Conservation (phyloP, 805 yeast genomes). For the Starmerella roubikii region DNA sequence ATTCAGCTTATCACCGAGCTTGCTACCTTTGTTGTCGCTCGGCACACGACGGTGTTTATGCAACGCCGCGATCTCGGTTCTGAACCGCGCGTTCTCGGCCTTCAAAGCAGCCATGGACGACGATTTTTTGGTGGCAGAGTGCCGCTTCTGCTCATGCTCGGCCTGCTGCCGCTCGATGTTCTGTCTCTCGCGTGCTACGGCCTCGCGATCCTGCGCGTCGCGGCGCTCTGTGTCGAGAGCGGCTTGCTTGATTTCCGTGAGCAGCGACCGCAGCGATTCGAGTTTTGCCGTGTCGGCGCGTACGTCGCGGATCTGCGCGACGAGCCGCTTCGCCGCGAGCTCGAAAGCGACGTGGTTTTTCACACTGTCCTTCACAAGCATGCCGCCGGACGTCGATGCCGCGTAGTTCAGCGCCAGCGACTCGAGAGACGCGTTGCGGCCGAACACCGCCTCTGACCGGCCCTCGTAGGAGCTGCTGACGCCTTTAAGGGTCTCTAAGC, state of each 20-base stretch:
- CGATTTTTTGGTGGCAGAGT: conserved; percentile 4
- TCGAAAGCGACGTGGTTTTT: conserved; percentile 24
- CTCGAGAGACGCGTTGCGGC: conserved; percentile 24
- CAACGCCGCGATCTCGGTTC: conserved; percentile 14
- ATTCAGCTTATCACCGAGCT: not conserved
- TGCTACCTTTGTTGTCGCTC: not conserved
- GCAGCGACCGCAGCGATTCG: conserved; percentile 21
- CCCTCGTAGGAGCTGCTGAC: not conserved
- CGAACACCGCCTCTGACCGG: conserved; percentile 24
- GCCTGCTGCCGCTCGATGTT: not conserved
- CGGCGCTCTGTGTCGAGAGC: conserved; percentile 13
- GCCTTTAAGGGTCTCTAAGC: conserved; percentile 12
- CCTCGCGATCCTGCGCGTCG: conserved; percentile 15
- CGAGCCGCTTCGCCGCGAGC: conserved; percentile 25
- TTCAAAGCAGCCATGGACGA: conserved; percentile 18
- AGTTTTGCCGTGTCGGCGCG: conserved; percentile 27
- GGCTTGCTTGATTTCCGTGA: conserved; percentile 22
- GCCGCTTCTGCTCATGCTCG: conserved; percentile 21
- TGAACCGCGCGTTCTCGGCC: conserved; percentile 21
- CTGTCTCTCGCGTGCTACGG: conserved; percentile 23
- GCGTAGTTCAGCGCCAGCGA: conserved; percentile 27
- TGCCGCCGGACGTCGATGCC: conserved; percentile 25
- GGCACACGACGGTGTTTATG: not conserved
- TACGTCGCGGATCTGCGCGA: conserved; percentile 25
- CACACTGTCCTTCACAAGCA: conserved; percentile 24